phyloP scores from a whole-genome alignment of 2,329 filamentous ascomycete species.

The Diplodia corticola region DNA sequence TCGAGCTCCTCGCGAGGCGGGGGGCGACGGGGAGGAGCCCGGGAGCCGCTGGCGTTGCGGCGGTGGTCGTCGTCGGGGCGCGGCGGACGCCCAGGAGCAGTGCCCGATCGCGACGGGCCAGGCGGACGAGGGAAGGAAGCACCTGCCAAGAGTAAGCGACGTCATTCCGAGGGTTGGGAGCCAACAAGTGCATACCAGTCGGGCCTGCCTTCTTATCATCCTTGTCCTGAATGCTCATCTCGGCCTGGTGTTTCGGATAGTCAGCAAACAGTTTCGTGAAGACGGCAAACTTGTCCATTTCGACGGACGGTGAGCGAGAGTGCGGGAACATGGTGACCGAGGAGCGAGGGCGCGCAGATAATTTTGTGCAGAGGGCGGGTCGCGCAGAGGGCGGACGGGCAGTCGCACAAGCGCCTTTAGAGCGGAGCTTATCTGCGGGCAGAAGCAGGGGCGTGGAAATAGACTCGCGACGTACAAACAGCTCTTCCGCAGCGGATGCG shows the following conservation, averaged over 20 bases:
- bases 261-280: conserved; percentile 45
- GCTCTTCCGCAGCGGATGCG: conserved; percentile 62
- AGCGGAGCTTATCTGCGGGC: conserved; percentile 8
- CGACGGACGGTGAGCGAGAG: conserved; percentile 2
- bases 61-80: conserved; percentile 37
- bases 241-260: conserved; percentile 57
- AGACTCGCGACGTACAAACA: conserved; percentile 67
- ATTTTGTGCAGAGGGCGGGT: conserved; percentile 3
- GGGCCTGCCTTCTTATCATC: conserved; percentile 47
- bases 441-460: conserved; percentile 25
- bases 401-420: conserved; percentile 10
- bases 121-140: conserved; percentile 31
- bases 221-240: conserved; percentile 66
- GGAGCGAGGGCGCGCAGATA: not conserved
- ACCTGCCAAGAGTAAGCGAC: conserved; percentile 28
- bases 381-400: not conserved
- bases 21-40: conserved; percentile 24
- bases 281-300: conserved; percentile 44
- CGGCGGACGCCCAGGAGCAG: conserved; percentile 40
- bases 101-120: conserved; percentile 49
- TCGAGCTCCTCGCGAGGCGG: conserved; percentile 36
- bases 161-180: not conserved
- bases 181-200: conserved; percentile 1
- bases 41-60: conserved; percentile 4
- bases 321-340: conserved; percentile 4